Percentiles rank a stretch among this genome's conserved stretches.
These are phyloP conservation scores for Gardenia jasminoides DNA, from an alignment of 257 asterid species.

Conservation along the genomic window DNA sequence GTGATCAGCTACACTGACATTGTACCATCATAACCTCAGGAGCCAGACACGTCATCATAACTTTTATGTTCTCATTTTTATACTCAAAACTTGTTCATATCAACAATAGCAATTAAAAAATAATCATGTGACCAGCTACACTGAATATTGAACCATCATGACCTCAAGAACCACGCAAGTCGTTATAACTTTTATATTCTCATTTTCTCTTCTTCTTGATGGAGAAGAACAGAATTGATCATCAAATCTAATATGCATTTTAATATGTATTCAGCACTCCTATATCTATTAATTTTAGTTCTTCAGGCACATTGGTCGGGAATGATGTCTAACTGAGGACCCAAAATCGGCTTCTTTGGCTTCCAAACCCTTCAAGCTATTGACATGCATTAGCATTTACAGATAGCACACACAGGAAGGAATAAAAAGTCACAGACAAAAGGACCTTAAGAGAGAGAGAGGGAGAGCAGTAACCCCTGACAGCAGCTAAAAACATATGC, in stretches of 20 bases:
- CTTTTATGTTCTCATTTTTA: neutral
- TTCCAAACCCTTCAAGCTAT: neutral
- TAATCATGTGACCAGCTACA: no score
- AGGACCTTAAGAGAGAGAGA: no score
- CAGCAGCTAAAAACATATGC: neutral
- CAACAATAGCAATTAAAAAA: neutral
- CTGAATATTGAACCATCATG: neutral
- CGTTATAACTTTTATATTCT: no score
- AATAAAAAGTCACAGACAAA: neutral
- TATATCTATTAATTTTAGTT: neutral
- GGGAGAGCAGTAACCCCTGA: neutral
- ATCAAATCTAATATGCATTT: neutral
- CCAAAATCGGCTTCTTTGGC: neutral
- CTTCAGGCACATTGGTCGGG: neutral
- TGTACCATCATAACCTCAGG: neutral
- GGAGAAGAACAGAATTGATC: neutral
- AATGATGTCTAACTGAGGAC: neutral
- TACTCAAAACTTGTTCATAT: no score
- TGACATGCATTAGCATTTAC: neutral
- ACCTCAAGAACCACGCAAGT: no score
- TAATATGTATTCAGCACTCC: no score
- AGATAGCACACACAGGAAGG: neutral
- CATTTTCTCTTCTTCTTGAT: neutral
- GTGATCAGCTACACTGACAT: neutral
- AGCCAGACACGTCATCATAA: no score